Conservation (phyloP, 2,329 filamentous ascomycete genomes). For the Phyllosticta citribraziliensis region DNA sequence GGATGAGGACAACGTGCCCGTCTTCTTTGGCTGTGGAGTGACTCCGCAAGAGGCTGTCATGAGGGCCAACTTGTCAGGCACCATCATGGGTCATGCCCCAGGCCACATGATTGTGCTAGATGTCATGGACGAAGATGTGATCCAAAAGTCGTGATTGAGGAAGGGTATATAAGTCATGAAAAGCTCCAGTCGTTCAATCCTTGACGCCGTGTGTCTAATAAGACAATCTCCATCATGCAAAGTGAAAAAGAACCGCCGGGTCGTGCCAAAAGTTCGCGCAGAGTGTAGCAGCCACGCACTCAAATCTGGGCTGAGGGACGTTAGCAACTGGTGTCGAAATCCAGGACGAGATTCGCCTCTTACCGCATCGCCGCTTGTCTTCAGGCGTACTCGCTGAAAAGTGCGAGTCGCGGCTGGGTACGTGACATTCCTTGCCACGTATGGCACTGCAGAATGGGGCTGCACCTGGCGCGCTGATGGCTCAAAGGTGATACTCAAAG, state of each 20-base stretch:
- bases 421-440: too few species aligned
- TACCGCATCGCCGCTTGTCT: too few species aligned
- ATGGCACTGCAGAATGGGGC: too few species aligned
- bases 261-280: too few species aligned
- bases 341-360: too few species aligned
- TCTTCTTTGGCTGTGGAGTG: slow-evolving; percentile 57
- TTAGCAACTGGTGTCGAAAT: too few species aligned
- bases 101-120: slow-evolving; percentile 55
- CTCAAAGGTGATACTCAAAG: slow-evolving; percentile 36
- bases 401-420: too few species aligned
- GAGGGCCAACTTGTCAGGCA: slow-evolving; percentile 43
- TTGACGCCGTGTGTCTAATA: neutral
- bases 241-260: too few species aligned
- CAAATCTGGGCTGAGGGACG: too few species aligned
- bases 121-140: slow-evolving; percentile 10
- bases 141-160: neutral
- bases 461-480: neutral
- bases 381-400: too few species aligned
- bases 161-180: neutral
- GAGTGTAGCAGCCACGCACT: too few species aligned
- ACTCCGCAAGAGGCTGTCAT: slow-evolving; percentile 57
- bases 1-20: slow-evolving; percentile 39
- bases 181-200: neutral
- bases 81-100: slow-evolving; percentile 52
- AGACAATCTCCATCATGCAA: neutral